Conservation (phyloP, 1,139 yeast species). For the Hansenula sp. region DNA sequence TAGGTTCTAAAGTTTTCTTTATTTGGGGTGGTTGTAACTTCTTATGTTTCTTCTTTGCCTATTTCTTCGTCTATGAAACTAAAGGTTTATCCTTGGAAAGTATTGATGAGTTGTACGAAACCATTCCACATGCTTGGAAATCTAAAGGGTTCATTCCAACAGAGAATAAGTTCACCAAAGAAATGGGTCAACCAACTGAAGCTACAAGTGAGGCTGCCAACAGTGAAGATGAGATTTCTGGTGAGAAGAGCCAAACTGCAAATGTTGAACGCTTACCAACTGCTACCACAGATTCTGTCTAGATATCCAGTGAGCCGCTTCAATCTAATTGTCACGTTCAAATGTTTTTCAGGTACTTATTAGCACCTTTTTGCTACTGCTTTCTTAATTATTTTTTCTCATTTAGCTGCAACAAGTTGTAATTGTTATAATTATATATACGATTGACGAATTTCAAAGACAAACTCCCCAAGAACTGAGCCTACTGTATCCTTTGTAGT, state of each 20-base stretch:
- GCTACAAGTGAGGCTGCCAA: conserved; percentile 3
- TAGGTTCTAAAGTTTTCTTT: conserved; percentile 68
- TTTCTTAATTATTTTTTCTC: too few relatives aligned
- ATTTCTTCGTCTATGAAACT: conserved; percentile 59
- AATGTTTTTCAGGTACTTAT: too few relatives aligned
- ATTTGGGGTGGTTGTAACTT: conserved; percentile 59
- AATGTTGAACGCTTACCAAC: conserved; percentile 2
- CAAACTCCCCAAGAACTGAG: too few relatives aligned
- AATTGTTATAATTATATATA: too few relatives aligned
- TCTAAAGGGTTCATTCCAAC: conserved; percentile 45
- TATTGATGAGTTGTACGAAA: conserved; percentile 56
- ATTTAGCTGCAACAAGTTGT: too few relatives aligned
- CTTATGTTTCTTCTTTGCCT: conserved; percentile 44
- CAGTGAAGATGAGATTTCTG: conserved; percentile 4
- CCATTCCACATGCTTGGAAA: conserved; percentile 37
- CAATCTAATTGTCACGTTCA: too few relatives aligned
- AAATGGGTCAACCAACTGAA: conserved; percentile 4
- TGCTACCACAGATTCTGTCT: not conserved
- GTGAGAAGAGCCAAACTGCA: not conserved
- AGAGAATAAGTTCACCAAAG: conserved; percentile 16
- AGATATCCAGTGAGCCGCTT: too few relatives aligned
- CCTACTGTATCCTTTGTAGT: too few relatives aligned
- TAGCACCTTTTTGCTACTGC: too few relatives aligned
- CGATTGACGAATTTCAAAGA: too few relatives aligned
- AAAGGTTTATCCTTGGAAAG: conserved; percentile 66